Percentiles rank a stretch among this genome's conserved stretches.
Conservation (phyloP, 768 basidiomycete species). For the Lyophyllum decastes region DNA sequence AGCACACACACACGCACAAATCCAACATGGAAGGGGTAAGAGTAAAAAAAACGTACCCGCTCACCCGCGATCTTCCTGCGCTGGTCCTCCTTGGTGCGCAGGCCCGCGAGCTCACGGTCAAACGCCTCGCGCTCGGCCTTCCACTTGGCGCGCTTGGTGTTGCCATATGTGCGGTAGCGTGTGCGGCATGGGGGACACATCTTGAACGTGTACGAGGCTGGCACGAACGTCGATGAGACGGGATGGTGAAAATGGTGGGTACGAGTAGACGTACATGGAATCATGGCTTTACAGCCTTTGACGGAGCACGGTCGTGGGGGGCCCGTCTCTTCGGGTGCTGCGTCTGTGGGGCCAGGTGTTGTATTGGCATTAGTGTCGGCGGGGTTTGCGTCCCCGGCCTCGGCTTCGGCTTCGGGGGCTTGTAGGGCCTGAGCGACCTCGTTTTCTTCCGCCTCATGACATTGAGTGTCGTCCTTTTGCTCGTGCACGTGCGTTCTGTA, state of each 20-base stretch:
- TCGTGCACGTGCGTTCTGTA: neutral
- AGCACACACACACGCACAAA: neutral
- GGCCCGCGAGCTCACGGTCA: conserved; percentile 38
- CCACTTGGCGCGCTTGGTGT: conserved; percentile 57
- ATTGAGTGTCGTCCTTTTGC: neutral
- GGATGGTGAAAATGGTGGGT: conserved; percentile 21
- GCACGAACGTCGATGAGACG: neutral
- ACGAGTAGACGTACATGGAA: conserved; percentile 35
- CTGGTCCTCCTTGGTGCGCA: conserved; percentile 39
- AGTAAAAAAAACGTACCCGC: conserved; percentile 28
- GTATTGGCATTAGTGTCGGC: neutral
- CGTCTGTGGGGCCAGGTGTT: too few species aligned
- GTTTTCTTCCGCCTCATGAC: conserved; percentile 10
- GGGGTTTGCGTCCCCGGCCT: neutral
- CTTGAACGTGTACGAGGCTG: conserved; percentile 36
- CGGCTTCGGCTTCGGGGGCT: neutral
- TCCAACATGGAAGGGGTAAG: neutral
- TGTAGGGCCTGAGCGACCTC: neutral
- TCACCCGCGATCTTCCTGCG: conserved; percentile 34
- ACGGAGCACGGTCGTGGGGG: conserved; percentile 47
- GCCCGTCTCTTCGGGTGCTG: neutral
- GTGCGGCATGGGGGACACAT: conserved; percentile 50
- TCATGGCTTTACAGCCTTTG: conserved; percentile 52
- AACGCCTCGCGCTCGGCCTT: conserved; percentile 45
- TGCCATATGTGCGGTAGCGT: conserved; percentile 53